phyloP scores from a whole-genome alignment of 345 rosid species.

The Gynandropsis gynandra region DNA sequence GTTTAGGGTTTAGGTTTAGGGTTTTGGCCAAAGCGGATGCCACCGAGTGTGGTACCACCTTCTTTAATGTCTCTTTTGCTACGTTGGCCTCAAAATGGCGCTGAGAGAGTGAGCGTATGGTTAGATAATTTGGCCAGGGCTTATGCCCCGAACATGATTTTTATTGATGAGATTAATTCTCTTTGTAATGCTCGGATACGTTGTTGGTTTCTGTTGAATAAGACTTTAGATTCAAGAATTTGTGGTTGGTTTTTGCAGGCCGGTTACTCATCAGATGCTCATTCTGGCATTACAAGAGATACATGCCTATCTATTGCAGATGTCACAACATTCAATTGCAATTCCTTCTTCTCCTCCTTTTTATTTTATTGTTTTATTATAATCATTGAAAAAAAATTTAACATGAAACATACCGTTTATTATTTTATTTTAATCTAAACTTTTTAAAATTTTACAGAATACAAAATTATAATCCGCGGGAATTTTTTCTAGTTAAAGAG shows the following conservation, averaged over 20 bases:
- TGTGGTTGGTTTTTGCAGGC: constrained; percentile 20
- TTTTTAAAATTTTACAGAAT: too few relatives aligned
- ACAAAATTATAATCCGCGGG: too few relatives aligned
- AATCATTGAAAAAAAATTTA: too few relatives aligned
- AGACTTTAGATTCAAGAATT: not conserved
- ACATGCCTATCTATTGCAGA: constrained; percentile 34
- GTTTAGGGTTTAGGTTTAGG: constrained; percentile 95
- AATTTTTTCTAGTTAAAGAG: too few relatives aligned
- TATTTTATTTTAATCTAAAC: too few relatives aligned
- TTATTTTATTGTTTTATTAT: too few relatives aligned
- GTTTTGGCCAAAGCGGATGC: constrained; percentile 95
- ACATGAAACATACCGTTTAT: too few relatives aligned
- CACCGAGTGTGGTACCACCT: constrained; percentile 95
- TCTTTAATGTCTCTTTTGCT: constrained; percentile 94
- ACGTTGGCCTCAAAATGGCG: constrained; percentile 98
- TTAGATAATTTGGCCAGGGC: constrained; percentile 84
- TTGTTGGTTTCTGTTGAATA: not conserved
- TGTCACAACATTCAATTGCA: constrained; percentile 3
- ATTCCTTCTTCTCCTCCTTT: not conserved
- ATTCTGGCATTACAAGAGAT: constrained; percentile 32
- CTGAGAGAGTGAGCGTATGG: constrained; percentile 99
- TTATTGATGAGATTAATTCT: constrained; percentile 95
- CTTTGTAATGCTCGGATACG: constrained; percentile 90
- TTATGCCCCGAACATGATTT: constrained; percentile 94
- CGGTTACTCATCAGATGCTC: constrained; percentile 44